These are phyloP conservation scores for Trichoderma atrobrunneum DNA, from an alignment of 2,329 filamentous ascomycete genomes.

Conservation along the genomic window DNA sequence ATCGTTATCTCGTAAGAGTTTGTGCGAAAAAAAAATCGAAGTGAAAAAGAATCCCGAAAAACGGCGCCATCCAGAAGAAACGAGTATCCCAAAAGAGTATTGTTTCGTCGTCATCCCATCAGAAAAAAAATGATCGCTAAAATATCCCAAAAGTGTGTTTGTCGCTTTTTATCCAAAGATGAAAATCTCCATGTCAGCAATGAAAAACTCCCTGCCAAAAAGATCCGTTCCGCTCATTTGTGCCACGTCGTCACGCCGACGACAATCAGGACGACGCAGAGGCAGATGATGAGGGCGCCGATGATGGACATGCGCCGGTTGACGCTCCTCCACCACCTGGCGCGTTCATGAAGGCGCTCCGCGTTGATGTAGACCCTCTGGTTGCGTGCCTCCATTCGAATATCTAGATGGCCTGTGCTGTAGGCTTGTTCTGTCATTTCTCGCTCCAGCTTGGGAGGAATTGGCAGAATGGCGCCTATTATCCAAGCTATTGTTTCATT, in stretches of 20 bases:
- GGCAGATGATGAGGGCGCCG: conserved; percentile 53
- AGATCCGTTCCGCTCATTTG: conserved; percentile 14
- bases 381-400: conserved; percentile 36
- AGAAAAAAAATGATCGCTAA: conserved; percentile 1
- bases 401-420: conserved; percentile 40
- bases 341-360: conserved; percentile 48
- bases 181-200: not conserved
- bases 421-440: conserved; percentile 50
- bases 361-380: conserved; percentile 41
- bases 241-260: conserved; percentile 52
- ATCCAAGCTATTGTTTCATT: conserved; percentile 64
- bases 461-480: conserved; percentile 69
- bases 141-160: not conserved
- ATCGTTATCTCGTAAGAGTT: conserved; percentile 21
- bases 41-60: not conserved
- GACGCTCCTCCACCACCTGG: conserved; percentile 58
- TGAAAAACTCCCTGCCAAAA: not conserved
- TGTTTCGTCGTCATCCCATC: conserved; percentile 3
- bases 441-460: conserved; percentile 57
- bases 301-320: conserved; percentile 58
- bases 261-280: conserved; percentile 50
- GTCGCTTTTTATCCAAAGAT: conserved; percentile 1
- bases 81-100: not conserved
- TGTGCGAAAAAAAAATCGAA: not conserved
- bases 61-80: not conserved